Conservation (phyloP, 2,329 filamentous ascomycete species). For the Verticillium isaacii region DNA sequence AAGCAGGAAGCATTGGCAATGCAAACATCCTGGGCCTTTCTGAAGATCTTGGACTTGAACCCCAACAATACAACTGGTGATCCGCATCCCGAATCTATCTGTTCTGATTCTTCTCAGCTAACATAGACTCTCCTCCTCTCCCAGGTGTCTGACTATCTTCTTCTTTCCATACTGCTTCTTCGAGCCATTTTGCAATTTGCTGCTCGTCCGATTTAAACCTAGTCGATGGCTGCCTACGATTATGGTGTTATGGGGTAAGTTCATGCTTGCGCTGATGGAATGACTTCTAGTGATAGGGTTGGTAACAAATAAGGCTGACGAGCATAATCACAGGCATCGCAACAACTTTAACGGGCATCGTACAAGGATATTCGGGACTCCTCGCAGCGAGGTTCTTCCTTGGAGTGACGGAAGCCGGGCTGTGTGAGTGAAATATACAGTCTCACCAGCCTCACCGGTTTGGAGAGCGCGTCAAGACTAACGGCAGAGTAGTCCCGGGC, state of each 20-base stretch:
- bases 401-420: conserved; percentile 47
- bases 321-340: conserved; percentile 28
- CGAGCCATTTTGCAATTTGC: conserved; percentile 25
- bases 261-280: no score
- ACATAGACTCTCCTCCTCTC: no score
- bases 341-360: conserved; percentile 33
- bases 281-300: no score
- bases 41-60: conserved; percentile 40
- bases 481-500: conserved; percentile 22
- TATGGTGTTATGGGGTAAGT: conserved; percentile 7
- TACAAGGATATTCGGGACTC: conserved; percentile 18
- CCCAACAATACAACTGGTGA: conserved; percentile 50
- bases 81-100: no score
- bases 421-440: conserved; percentile 20
- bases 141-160: conserved; percentile 49
- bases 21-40: conserved; percentile 41
- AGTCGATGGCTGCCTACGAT: neutral
- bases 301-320: conserved; percentile 27
- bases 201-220: conserved; percentile 7
- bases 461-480: neutral
- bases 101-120: no score
- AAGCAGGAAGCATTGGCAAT: conserved; percentile 36
- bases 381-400: conserved; percentile 47
- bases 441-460: no score
- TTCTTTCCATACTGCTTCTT: conserved; percentile 49